Base-by-base conservation (phyloP, 176 grass and related monocot genomes). In the Aegilops speltoides region DNA sequence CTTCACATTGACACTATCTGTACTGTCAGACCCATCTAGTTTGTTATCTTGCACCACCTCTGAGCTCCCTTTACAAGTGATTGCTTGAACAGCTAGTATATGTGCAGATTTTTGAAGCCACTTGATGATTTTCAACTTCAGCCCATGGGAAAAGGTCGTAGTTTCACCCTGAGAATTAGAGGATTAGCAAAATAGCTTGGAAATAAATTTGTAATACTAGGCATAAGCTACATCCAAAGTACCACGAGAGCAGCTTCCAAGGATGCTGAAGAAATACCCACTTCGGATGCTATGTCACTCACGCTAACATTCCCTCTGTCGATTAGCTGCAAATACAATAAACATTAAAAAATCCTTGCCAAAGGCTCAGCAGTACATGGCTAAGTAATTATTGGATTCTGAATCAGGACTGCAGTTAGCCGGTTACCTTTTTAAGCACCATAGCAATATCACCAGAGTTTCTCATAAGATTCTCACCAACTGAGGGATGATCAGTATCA, bases 201-300 rank as follows among this genome's bases (percentile, higher is more conserved):
- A 78, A 85, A 88, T 79, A 32, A 86, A 85, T 19, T 91, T 85
- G 16, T 4, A 37, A 77, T 85, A 80, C 31, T 70, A 87, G 81
- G 37, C 52, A 89, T 45, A 86, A 76, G 45, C 37, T 20, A 69
- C 70, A 36, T 73, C 20, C 28, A 43, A 75, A 62, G 17, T 99
- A 99, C 97, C 94, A 96, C 64, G 31, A 99, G 93, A 86, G 94
- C 97, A 84, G 97, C 97, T 84, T 99, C 86, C 68, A 99, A 90
- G 56, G 97, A 99, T 89, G 94, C 94, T 10, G 90, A 87, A 73
- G 97, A 99, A 79, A 99, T 96, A 12, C 97, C 97, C 38, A 96
- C 85, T 87, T 96, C 94, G 19, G 89, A 93, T 85, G 97, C 97
- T 91, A 99, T 78, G 90, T 99, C 97, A 68, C 83, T 81, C 73